Conservation (phyloP, 2,329 filamentous ascomycete species). For the Colletotrichum australisinense region DNA sequence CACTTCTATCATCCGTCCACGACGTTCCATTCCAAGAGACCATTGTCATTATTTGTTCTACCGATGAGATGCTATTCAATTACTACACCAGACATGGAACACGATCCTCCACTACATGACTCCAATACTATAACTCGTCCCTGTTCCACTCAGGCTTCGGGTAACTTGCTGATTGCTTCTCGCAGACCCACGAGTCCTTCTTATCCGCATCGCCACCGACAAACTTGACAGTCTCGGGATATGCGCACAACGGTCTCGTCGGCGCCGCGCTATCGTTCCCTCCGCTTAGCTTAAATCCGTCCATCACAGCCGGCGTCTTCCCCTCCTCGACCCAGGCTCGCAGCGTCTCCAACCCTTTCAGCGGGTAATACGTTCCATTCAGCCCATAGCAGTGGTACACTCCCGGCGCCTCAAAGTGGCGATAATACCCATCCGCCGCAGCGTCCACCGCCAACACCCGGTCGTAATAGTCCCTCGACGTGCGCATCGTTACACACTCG, state of each 20-base stretch:
- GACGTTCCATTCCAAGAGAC: neutral
- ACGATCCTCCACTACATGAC: too few species aligned
- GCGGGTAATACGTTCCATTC: conserved; percentile 30
- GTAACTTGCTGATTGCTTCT: neutral
- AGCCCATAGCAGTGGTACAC: conserved; percentile 58
- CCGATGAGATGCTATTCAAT: neutral
- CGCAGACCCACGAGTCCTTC: conserved; percentile 26
- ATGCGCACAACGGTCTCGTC: conserved; percentile 30
- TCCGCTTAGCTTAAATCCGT: conserved; percentile 25
- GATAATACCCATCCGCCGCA: conserved; percentile 55
- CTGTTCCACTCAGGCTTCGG: neutral
- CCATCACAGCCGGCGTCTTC: conserved; percentile 8
- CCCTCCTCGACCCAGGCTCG: conserved; percentile 32
- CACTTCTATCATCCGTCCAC: neutral
- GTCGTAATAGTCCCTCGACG: conserved; percentile 46
- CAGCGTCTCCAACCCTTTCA: conserved; percentile 28
- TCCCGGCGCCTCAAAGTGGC: conserved; percentile 62
- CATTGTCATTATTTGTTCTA: neutral
- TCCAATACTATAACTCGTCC: neutral
- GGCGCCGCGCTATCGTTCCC: conserved; percentile 29
- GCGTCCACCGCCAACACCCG: conserved; percentile 24
- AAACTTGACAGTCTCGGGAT: conserved; percentile 12
- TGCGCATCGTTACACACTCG: conserved; percentile 48
- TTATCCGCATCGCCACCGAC: conserved; percentile 20
- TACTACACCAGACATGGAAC: neutral